phyloP scores from a whole-genome alignment of 208 protist genomes.

The Trypanosoma mega region DNA sequence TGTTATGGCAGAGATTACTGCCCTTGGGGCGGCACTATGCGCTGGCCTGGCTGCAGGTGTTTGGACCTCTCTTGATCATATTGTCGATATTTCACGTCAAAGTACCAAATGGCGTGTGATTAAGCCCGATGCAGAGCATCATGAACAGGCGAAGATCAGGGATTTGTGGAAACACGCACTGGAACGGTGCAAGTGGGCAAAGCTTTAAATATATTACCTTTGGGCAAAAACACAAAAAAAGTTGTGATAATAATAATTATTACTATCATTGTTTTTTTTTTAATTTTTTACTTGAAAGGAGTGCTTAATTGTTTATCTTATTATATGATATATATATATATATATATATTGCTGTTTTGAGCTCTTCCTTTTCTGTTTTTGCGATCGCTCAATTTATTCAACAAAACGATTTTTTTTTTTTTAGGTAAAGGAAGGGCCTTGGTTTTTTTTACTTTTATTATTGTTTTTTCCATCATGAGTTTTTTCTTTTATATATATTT shows the following conservation, averaged over 20 bases:
- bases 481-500: too few relatives aligned
- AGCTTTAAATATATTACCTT: slow-evolving; percentile 39
- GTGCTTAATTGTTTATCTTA: too few relatives aligned
- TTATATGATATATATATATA: too few relatives aligned
- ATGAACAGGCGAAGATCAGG: slow-evolving; percentile 29
- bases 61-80: slow-evolving; percentile 65
- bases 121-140: slow-evolving; percentile 22
- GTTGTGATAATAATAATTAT: too few relatives aligned
- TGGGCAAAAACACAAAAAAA: too few relatives aligned
- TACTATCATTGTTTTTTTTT: too few relatives aligned
- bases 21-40: slow-evolving; percentile 75
- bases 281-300: too few relatives aligned
- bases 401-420: too few relatives aligned
- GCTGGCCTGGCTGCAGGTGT: slow-evolving; percentile 61
- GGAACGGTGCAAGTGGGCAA: slow-evolving; percentile 57
- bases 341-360: too few relatives aligned
- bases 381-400: too few relatives aligned
- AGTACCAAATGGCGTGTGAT: slow-evolving; percentile 36
- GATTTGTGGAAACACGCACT: slow-evolving; percentile 59
- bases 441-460: not conserved
- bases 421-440: too few relatives aligned
- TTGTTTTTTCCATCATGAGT: not conserved
- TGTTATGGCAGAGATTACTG: slow-evolving; percentile 70
- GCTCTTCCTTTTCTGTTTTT: too few relatives aligned
- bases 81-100: slow-evolving; percentile 28